Evolutionary conservation across 2,329 filamentous ascomycete species (phyloP).

Genomic region (Fusarium sp.): DNA sequence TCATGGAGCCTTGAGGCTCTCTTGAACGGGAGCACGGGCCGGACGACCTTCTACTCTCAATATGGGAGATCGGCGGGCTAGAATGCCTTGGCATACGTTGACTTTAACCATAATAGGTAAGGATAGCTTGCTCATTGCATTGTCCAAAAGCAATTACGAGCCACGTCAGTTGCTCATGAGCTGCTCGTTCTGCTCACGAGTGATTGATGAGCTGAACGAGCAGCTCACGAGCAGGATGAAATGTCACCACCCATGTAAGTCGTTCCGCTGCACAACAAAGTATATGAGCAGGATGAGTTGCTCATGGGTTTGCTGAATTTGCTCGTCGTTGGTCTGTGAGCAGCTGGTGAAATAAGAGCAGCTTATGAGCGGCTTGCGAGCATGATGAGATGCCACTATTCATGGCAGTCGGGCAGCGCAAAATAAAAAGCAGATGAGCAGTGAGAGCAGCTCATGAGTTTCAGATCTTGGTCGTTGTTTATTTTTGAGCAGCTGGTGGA

Average conservation of each 20-base stretch:
- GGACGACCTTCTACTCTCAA: background rate
- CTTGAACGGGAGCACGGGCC: too few species aligned
- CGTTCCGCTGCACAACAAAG: background rate
- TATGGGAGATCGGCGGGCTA: background rate
- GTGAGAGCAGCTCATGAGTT: too few species aligned
- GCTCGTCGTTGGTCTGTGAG: background rate
- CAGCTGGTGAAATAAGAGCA: background rate
- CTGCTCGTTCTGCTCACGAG: background rate
- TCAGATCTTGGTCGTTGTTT: background rate
- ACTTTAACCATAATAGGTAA: background rate
- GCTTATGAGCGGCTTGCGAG: background rate
- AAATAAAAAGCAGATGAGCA: background rate
- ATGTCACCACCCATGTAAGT: fast-evolving
- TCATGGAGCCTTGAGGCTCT: background rate
- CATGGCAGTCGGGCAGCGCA: fast-evolving
- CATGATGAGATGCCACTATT: too few species aligned
- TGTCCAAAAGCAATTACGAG: background rate
- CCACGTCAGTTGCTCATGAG: background rate
- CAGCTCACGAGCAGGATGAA: background rate
- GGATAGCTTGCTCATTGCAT: background rate
- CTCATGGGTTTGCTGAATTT: too few species aligned
- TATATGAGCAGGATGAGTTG: background rate
- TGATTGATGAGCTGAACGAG: background rate
- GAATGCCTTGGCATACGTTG: background rate
- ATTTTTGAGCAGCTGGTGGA: background rate